Conservation (phyloP, 805 yeast species). For the Yamadazyma olivae region DNA sequence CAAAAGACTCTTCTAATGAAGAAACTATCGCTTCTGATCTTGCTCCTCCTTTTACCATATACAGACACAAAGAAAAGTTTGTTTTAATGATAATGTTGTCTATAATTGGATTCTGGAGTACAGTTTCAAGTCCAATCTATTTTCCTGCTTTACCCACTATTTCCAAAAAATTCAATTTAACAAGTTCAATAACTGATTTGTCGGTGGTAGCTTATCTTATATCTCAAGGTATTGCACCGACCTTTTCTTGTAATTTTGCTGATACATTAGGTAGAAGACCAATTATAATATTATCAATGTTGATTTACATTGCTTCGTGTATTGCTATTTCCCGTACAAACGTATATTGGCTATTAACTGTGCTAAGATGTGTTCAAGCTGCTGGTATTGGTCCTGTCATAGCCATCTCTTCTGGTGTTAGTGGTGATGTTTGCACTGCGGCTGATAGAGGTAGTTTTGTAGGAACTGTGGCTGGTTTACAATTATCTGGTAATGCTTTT, state of each 20-base stretch:
- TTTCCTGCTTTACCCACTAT: slow-evolving; percentile 71
- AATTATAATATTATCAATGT: slow-evolving; percentile 50
- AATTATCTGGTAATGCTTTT: slow-evolving; percentile 70
- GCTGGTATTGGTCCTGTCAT: slow-evolving; percentile 74
- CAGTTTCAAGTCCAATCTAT: slow-evolving; percentile 74
- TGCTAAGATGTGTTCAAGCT: slow-evolving; percentile 74
- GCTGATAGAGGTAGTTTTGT: slow-evolving; percentile 68
- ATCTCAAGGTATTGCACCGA: slow-evolving; percentile 76
- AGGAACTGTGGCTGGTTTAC: slow-evolving; percentile 63
- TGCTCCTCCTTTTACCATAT: slow-evolving; percentile 40
- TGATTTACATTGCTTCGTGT: slow-evolving; percentile 57
- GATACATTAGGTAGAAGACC: slow-evolving; percentile 77
- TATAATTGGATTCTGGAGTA: slow-evolving; percentile 60
- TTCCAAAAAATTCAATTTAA: slow-evolving; percentile 49
- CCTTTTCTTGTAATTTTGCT: slow-evolving; percentile 63
- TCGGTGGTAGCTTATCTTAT: slow-evolving; percentile 75
- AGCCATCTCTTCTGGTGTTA: slow-evolving; percentile 64
- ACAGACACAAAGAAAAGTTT: slow-evolving; percentile 38
- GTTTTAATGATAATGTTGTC: slow-evolving; percentile 38
- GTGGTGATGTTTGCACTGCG: slow-evolving; percentile 69
- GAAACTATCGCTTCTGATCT: too few relatives aligned
- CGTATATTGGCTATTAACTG: slow-evolving; percentile 58
- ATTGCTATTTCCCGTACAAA: slow-evolving; percentile 62
- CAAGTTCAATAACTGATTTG: slow-evolving; percentile 58
- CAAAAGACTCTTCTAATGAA: too few relatives aligned